Base-by-base conservation (phyloP, 2,329 filamentous ascomycete species). In the Penicillium sp. region DNA sequence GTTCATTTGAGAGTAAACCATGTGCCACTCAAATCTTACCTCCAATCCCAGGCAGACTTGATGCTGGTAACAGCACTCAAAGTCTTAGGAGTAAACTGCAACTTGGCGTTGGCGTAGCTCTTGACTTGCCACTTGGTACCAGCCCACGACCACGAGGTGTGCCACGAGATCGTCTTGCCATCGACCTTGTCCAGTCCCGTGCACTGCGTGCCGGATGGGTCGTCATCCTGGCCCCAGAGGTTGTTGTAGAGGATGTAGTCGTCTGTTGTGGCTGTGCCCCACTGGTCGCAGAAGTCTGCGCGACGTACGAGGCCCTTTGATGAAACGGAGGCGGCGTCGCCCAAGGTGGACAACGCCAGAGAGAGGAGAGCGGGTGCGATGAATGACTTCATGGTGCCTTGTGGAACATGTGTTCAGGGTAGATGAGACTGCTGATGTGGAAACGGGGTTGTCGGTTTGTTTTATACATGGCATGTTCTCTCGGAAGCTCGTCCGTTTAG, bases 201-300 rank as follows among this genome's bases (percentile, higher is more conserved):
- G 68, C 77, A 79, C 64, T 80, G 78, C 37, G 60, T 69, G 53
- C 77, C 77, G 41, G 58, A 63, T 26, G 62, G 57, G 17, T 73
- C 75, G 25, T 72, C 55, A 14, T 57, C 63, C 42, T 71, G 49
- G 26, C 79, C 79, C 80, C 80, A 83, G 60, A 81, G 78, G 69
- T 82, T 77, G 65, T 82, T 80, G 70, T 81, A 82, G 52, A 83
- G 62, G 43, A 73, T 81, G 67, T 78, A 82, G 38, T 68, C 70
- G 33, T 74, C 75, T 0, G 71, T 73, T 1, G 66, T 61, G 14
- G 69, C 53, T 5, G 72, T 70, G 37, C 66, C 77, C 58, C 67
- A 80, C 57, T 75, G 68, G 16, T 70, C 77, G 55, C 78, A 80
- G 62, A 67, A 67, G 50, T 71, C 64, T n/a, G 63, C 56, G n/a